Evolutionary conservation across 352 stramenopile genomes (phyloP).

Genomic region (Phytopythium helicoides): DNA sequence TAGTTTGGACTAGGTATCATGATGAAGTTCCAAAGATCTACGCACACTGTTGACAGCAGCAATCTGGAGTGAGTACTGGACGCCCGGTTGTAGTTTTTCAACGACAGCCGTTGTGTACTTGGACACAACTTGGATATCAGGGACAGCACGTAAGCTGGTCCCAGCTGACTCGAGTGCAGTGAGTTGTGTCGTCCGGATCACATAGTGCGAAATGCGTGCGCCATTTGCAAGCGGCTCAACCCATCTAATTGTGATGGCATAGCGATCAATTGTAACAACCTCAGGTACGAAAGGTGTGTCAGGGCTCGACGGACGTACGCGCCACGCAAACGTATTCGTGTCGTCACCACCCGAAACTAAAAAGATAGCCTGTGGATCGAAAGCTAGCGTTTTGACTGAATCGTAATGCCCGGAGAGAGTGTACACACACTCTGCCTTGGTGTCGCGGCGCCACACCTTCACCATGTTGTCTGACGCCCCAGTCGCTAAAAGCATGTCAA

Average conservation of each 20-base stretch:
- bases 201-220: slow-evolving; percentile 46
- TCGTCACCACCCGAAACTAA: slow-evolving; percentile 54
- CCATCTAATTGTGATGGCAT: slow-evolving; percentile 52
- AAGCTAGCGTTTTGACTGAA: slow-evolving; percentile 23
- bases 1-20: not conserved
- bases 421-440: slow-evolving; percentile 35
- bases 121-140: slow-evolving; percentile 29
- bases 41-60: slow-evolving; percentile 53
- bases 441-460: slow-evolving; percentile 45
- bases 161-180: slow-evolving; percentile 25
- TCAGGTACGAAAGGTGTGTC: slow-evolving; percentile 29
- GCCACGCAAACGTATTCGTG: slow-evolving; percentile 45
- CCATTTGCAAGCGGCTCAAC: slow-evolving; percentile 52
- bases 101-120: slow-evolving; percentile 44
- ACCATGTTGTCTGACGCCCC: slow-evolving; percentile 62
- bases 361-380: slow-evolving; percentile 48
- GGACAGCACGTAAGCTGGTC: slow-evolving; percentile 21
- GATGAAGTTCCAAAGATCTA: not conserved
- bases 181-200: slow-evolving; percentile 40
- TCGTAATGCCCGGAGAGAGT: slow-evolving; percentile 53
- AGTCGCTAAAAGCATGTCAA: slow-evolving; percentile 46
- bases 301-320: slow-evolving; percentile 43
- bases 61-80: slow-evolving; percentile 48
- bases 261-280: slow-evolving; percentile 32
- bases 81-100: slow-evolving; percentile 48